Base-by-base conservation (phyloP, 371 early-diverging fungal species). In the Mortierella sp. region DNA sequence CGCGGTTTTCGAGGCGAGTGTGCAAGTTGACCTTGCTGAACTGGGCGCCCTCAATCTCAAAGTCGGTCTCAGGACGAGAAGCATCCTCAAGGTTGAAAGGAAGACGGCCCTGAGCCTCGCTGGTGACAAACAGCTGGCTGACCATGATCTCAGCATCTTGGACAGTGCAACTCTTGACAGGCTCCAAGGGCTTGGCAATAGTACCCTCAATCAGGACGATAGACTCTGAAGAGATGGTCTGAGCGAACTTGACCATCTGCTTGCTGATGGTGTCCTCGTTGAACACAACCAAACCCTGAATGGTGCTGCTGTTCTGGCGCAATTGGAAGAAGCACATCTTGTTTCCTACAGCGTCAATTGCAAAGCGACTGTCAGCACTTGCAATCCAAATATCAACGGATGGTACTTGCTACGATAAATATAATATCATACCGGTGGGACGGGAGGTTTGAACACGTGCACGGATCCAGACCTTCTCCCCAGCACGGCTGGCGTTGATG, bases 1-100 rank as follows among this genome's bases (percentile, higher is more conserved):
- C 90, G 66, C 99, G 93, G 87, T 96, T 92, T 90, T 99, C 93
- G 52, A 99, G 91, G 60, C 99, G 91, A 24, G 99, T 97, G 82
- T 95, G 94, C 61, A 99, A 86, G 66, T 84, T 87, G 59, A 99
- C 98, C 56, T 91, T 89, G 78, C 81, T 83, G 61, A 90, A 87
- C 55, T 87, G 84, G 9, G 84, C 68, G 58, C 90, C 91, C 65
- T 90, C 90, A 47, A 83, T 66, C 64, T 90, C 93, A 78, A 87
- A 89, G 55, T 95, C 94, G n/a, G 85, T 79, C 60, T 92, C 93
- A 23, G 94, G 92, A 24, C 97, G 90, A 6, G 95, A 86, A 37
- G 98, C 99, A 80, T 99, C 99, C 80, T 99, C 99, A 26, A 99
- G 65, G 14, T 92, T 88, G 87, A 99, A 99, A 6, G 99, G 99